Conservation (phyloP, 176 grass and related monocot genomes). For the Musa schizocarpa region DNA sequence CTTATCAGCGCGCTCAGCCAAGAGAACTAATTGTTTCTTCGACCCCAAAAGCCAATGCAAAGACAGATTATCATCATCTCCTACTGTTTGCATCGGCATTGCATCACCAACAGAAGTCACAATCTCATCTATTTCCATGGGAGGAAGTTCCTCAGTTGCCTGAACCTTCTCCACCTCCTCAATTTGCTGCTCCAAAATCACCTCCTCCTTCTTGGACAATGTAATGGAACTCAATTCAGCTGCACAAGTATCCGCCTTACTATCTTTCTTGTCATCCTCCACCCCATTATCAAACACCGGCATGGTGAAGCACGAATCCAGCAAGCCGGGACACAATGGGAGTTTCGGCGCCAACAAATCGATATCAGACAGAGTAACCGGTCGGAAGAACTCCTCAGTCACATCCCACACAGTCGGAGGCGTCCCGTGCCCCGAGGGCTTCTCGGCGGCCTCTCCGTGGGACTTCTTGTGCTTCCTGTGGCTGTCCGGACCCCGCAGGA, state of each 20-base stretch:
- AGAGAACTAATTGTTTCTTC: slow-evolving; percentile 61
- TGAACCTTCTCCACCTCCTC: slow-evolving; percentile 36
- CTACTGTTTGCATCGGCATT: slow-evolving; percentile 5
- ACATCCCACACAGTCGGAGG: slow-evolving; percentile 60
- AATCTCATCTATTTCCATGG: slow-evolving; percentile 22
- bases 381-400: slow-evolving; percentile 75
- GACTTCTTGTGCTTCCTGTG: slow-evolving; percentile 74
- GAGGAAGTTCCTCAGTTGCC: slow-evolving; percentile 23
- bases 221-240: slow-evolving; percentile 41
- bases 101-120: slow-evolving; percentile 11
- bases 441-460: slow-evolving; percentile 23
- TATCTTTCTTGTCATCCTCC: slow-evolving; percentile 16
- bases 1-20: slow-evolving; percentile 86
- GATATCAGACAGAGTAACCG: slow-evolving; percentile 49
- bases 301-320: slow-evolving; percentile 46
- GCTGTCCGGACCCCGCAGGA: slow-evolving; percentile 32
- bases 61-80: slow-evolving; percentile 22
- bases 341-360: slow-evolving; percentile 43
- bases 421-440: slow-evolving; percentile 27
- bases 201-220: slow-evolving; percentile 35
- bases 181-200: slow-evolving; percentile 17
- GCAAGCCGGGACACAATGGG: slow-evolving; percentile 22
- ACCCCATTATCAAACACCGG: slow-evolving; percentile 34
- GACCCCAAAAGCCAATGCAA: slow-evolving; percentile 51
- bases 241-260: slow-evolving; percentile 30